Base-by-base conservation (phyloP, 2,329 filamentous ascomycete species). In the Fusarium succisae region DNA sequence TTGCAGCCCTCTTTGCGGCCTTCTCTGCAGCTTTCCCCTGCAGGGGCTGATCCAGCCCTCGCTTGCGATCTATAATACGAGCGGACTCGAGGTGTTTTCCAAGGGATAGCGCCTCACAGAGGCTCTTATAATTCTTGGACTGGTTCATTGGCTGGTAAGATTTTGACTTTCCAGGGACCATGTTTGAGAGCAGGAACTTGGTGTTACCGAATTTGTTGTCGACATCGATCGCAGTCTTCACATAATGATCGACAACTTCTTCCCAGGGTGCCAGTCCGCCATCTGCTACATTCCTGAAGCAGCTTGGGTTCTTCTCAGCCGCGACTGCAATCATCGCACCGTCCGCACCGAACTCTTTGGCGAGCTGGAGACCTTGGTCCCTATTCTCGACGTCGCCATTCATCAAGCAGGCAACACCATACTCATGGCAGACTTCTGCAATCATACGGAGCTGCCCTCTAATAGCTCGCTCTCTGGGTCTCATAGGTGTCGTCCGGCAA, bases 321-420 rank as follows among this genome's bases (percentile, higher is more conserved):
- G 94, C 89, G 7, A 94, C 96, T 15, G 96, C 96, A 78, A 99
- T 98, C 96, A 99, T 99, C 69, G 94, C 96, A 11, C 95, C 96
- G 79, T 98, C 95, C 11, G 93, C 93, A n/a, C 91, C 92, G 79
- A 90, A 98, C 80, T 98, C 92, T 32, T 89, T 79, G 70, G 95
- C 92, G 12, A 99, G 87, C 67, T 86, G 81, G 13, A 93, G 79
- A 0, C 91, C 96, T 67, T 97, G 87, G 57, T 94, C 92, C 62
- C 93, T 90, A 43, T 87, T 90, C 62, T 88, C 90, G 1, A 99
- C 95, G 79, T 99, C 96, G 54, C 96, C 96, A 79, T 99, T 99
- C 91, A 98, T 95, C 45, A 98, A 84, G 80, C 96, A 98, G 14
- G 96, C 95, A 6, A 99, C 95, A 35, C 96, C 96, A 17, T 91